These are phyloP conservation scores for Euphorbia celastroides DNA, from an alignment of 441 rosid genomes.

Conservation along the genomic window DNA sequence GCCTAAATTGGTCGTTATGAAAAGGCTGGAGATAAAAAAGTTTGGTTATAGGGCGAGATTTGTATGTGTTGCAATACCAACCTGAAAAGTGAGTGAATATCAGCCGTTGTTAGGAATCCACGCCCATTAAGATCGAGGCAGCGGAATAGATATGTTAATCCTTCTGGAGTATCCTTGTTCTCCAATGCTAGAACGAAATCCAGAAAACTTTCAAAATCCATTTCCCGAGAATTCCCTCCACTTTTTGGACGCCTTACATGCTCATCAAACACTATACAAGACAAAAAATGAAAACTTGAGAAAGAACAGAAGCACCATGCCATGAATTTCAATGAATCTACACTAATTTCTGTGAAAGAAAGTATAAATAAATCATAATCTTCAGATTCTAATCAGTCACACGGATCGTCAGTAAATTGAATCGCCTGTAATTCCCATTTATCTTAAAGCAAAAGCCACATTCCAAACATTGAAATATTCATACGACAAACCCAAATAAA, in stretches of 20 bases:
- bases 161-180: slow-evolving; percentile 96
- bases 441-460: not conserved
- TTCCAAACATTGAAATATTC: not conserved
- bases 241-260: slow-evolving; percentile 80
- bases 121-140: slow-evolving; percentile 90
- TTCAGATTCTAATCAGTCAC: not conserved
- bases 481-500: not conserved
- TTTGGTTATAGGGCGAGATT: no score
- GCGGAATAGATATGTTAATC: slow-evolving; percentile 84
- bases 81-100: slow-evolving; percentile 99
- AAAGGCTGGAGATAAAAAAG: no score
- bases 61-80: slow-evolving; percentile 15
- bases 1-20: no score
- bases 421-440: not conserved
- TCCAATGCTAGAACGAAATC: slow-evolving; percentile 94
- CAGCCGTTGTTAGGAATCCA: slow-evolving; percentile 88
- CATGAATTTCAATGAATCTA: not conserved
- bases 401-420: not conserved
- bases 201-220: slow-evolving; percentile 94
- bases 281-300: no score
- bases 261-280: slow-evolving; percentile 72
- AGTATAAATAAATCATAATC: not conserved
- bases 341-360: not conserved
- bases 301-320: no score
- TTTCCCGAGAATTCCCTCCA: slow-evolving; percentile 73